Evolutionary conservation across 495 filamentous ascomycete genomes (phyloP), one percentile per base, ranked within the genome.

Genomic region (Penicillium canescens): DNA sequence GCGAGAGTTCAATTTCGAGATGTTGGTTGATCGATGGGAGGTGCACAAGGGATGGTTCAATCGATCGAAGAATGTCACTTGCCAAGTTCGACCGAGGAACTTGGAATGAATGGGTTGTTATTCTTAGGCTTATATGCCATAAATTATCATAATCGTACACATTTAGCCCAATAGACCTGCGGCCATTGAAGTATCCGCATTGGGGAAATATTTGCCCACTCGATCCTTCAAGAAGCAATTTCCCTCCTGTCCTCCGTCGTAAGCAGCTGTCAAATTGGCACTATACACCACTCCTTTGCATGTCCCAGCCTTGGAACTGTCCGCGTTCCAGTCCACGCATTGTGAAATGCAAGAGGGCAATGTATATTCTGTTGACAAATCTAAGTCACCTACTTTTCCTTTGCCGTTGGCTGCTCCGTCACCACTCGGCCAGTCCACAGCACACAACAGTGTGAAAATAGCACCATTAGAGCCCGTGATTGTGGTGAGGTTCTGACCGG

Each of bases 181-280:
- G n/a, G 43, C 43, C 36, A 54, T 46, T 16, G 51, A 54, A 10
- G 43, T 41, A 35, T 41, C 20, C 9, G 35, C 9, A 28, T 24
- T 54, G 21, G 43, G 52, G 21, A 18, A 47, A 23, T 54, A 54
- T 9, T 8, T 43, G 14, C 51, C 51, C 5, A 54, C 18, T 6
- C 21, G 24, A 28, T 20, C 41, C 6, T 54, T 54, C 51, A 54
- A 26, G 36, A 54, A 54, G 20, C 51, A 54, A 41, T 54, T 54
- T 2, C 51, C 51, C 14, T 24, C 51, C 12, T 54, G 51, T 46
- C 51, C 51, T 21, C 51, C 51, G 4, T 42, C 43, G 14, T 24
- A 54, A 18, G 42, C 7, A 37, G 51, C 51, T 1, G 51, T 54
- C 43, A 54, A 28, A 26, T 54, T 54, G 13, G 51, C 51, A 23